Evolutionary conservation across 495 filamentous ascomycete genomes (phyloP), one percentile per base, ranked within the genome.

Genomic region (Margaritispora aquatica): DNA sequence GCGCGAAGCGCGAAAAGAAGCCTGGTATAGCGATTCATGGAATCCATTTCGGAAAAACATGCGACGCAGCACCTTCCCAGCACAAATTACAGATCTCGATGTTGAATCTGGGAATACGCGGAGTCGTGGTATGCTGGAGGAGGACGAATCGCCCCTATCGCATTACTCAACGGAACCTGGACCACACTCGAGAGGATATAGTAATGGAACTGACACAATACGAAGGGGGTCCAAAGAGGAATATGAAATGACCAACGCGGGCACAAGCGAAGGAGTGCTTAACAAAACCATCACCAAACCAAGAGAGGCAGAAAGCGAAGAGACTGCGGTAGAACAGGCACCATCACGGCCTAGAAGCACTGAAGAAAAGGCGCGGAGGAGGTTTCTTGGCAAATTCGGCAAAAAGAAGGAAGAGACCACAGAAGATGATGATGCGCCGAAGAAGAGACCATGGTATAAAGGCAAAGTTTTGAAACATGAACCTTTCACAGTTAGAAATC

Each of bases 401-500:
- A 54, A 49, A 26, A 36, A 46, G 19, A 44, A 17, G 10, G 38
- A 44, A 3, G 56, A 62, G 54, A 49, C 61, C 31, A 20, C 67
- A 59, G 63, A 73, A 46, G 67, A 69, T 23, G 64, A 72, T 29
- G 61, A 69, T 50, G 64, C 71, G 54, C 55, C 73, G 54, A 73
- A 77, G 55, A 70, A 68, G 31, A 69, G 59, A 48, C 59, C 59
- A 41, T 61, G 53, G 44, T 60, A 67, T 17, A 71, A 74, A 49
- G 69, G 71, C 19, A 80, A 76, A 48, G 69, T 69, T 46, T 70
- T 79, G 15, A 34, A 60, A 24, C 65, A 67, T 38, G 34, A 66
- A 27, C 61, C 64, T 5, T 90, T 85, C 58, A 92, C 88, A 0
- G 63, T 85, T n/a, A 72, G 72, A 47, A 83, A 86, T 59, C 90